phyloP scores from a whole-genome alignment of 495 filamentous ascomycete species.

The Trichoderma reesei region DNA sequence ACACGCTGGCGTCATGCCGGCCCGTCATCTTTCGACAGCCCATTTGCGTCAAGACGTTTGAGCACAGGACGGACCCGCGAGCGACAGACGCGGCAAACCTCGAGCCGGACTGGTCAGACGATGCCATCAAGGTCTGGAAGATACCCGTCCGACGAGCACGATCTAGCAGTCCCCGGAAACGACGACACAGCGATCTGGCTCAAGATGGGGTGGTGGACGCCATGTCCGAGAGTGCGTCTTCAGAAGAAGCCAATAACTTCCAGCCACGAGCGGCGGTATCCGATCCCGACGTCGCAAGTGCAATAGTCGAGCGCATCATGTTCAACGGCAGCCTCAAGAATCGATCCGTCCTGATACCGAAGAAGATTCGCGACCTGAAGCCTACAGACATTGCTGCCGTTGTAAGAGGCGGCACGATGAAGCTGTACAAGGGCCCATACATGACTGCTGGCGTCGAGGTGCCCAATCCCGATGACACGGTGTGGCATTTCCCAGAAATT shows the following conservation, averaged over 20 bases:
- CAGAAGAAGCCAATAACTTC: conserved; percentile 13
- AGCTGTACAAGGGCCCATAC: conserved; percentile 5
- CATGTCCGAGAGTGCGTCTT: neutral
- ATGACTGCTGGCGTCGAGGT: neutral
- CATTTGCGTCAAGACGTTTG: conserved; percentile 56
- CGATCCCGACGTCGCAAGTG: conserved; percentile 38
- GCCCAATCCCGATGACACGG: neutral
- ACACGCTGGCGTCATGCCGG: conserved; percentile 71
- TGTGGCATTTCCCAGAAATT: conserved; percentile 24
- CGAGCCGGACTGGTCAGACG: conserved; percentile 61
- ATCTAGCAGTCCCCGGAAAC: conserved; percentile 39
- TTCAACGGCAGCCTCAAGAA: conserved; percentile 68
- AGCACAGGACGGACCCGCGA: conserved; percentile 43
- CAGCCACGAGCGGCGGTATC: neutral
- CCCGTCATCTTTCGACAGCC: conserved; percentile 82
- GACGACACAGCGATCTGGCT: conserved; percentile 50
- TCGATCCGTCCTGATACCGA: conserved; percentile 54
- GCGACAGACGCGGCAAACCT: conserved; percentile 12
- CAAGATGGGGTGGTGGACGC: conserved; percentile 16
- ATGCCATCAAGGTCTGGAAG: conserved; percentile 72
- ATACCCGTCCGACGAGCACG: conserved; percentile 41
- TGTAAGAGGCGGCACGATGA: neutral
- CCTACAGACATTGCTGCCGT: conserved; percentile 52
- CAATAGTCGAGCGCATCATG: conserved; percentile 63
- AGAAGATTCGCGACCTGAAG: conserved; percentile 51